Conservation (phyloP, 2,329 filamentous ascomycete species). For the Talaromyces sp. region DNA sequence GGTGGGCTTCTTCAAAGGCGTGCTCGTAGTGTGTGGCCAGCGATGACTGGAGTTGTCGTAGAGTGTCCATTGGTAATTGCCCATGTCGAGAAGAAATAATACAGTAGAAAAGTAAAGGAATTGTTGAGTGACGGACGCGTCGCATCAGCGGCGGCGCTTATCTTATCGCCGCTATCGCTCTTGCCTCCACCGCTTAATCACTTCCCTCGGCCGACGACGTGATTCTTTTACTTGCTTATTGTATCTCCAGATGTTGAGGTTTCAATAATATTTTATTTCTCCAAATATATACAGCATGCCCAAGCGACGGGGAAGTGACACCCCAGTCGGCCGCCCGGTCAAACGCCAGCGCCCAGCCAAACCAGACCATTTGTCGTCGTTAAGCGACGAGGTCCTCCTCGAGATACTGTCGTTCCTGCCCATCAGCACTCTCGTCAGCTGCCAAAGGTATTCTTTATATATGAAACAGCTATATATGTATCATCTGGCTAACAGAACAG, state of each 20-base stretch:
- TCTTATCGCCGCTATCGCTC: constrained; percentile 10
- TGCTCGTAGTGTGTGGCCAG: constrained; percentile 21
- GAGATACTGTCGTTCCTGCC: constrained; percentile 76
- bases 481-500: constrained; percentile 12
- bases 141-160: not conserved
- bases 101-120: not conserved
- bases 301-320: constrained; percentile 24
- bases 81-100: not conserved
- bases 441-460: constrained; percentile 46
- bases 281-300: constrained; percentile 19
- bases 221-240: not conserved
- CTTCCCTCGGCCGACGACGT: not conserved
- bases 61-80: constrained; percentile 27
- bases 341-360: constrained; percentile 39
- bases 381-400: constrained; percentile 84
- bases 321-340: constrained; percentile 16
- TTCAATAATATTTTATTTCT: not conserved
- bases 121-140: constrained; percentile 4
- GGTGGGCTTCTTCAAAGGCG: constrained; percentile 24
- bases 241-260: not conserved
- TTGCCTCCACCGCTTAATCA: not conserved
- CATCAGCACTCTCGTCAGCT: constrained; percentile 60
- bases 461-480: not conserved
- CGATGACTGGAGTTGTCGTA: constrained; percentile 25
- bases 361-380: constrained; percentile 59